Conservation (phyloP, 495 filamentous ascomycete species). For the Xylaria grammica region DNA sequence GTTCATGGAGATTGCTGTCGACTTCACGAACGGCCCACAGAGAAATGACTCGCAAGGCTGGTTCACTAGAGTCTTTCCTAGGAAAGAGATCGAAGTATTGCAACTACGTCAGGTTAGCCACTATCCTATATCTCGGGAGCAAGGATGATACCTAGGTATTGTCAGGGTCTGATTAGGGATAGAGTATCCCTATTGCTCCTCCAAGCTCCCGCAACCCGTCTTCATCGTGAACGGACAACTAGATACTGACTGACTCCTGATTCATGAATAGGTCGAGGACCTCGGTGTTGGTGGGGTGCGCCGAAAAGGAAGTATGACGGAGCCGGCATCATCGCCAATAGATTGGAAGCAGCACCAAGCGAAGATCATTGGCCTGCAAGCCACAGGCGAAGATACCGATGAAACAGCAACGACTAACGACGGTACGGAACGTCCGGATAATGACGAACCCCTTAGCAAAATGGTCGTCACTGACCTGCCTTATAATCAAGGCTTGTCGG, state of each 20-base stretch:
- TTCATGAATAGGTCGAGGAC: conserved; percentile 14
- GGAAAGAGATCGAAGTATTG: conserved; percentile 7
- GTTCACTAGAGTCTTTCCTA: conserved; percentile 6
- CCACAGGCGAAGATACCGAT: conserved; percentile 4
- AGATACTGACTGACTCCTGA: neutral
- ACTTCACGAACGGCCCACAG: conserved; percentile 11
- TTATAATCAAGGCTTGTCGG: conserved; percentile 14
- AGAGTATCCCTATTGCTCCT: too few relatives aligned
- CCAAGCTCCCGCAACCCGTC: neutral
- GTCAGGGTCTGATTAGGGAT: neutral
- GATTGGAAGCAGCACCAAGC: conserved; percentile 19
- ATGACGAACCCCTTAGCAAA: conserved; percentile 2
- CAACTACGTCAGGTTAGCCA: conserved; percentile 13
- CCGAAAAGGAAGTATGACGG: conserved; percentile 1
- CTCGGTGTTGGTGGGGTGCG: conserved; percentile 13
- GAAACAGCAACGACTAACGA: neutral
- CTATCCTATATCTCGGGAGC: neutral
- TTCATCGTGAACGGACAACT: too few relatives aligned
- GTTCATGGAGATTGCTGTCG: conserved; percentile 19
- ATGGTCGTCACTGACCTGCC: conserved; percentile 19
- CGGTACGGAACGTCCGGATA: conserved; percentile 9
- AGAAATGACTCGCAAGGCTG: conserved; percentile 13
- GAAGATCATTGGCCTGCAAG: conserved; percentile 6
- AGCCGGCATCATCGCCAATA: conserved; percentile 1
- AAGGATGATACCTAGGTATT: neutral